phyloP scores from a whole-genome alignment of 2,329 filamentous ascomycete genomes.

The Cucurbitaria berberidis region DNA sequence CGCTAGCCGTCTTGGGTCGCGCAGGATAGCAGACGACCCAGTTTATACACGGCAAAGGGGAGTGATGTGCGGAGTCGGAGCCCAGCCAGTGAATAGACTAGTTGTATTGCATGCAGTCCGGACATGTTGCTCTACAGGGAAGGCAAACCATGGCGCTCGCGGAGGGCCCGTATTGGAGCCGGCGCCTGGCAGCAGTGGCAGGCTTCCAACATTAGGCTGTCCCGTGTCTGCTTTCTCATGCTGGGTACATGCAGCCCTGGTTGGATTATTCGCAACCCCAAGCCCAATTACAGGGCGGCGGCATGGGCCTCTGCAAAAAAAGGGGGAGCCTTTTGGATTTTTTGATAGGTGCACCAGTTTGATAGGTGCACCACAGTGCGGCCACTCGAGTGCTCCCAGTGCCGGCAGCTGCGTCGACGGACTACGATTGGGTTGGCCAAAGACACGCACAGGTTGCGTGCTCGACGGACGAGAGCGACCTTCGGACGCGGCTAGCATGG shows the following conservation, averaged over 20 bases:
- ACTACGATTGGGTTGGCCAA: constrained; percentile 32
- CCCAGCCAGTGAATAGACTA: constrained; percentile 21
- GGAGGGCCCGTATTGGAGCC: constrained; percentile 9
- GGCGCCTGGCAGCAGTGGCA: constrained; percentile 21
- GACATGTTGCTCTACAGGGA: constrained; percentile 13
- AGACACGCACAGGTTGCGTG: constrained; percentile 31
- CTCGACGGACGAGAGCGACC: constrained; percentile 22
- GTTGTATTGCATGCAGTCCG: constrained; percentile 16
- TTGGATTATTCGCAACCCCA: constrained; percentile 24
- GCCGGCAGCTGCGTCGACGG: constrained; percentile 20
- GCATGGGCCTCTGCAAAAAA: constrained; percentile 29
- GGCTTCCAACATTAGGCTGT: constrained; percentile 32
- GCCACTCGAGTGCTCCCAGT: constrained; percentile 22
- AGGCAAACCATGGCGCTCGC: constrained; percentile 8
- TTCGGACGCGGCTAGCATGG: constrained; percentile 10
- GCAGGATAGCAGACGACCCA: constrained; percentile 6
- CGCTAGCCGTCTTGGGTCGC: constrained; percentile 36
- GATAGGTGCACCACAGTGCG: constrained; percentile 16
- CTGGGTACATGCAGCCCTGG: constrained; percentile 37
- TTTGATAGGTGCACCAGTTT: constrained; percentile 40
- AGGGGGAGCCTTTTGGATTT: constrained; percentile 24
- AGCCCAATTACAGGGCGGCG: constrained; percentile 32
- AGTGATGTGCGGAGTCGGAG: constrained; percentile 10
- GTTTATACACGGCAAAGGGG: constrained; percentile 14
- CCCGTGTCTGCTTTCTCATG: constrained; percentile 51